Conservation (phyloP, 2,329 filamentous ascomycete genomes). For the Aspergillus candidus region DNA sequence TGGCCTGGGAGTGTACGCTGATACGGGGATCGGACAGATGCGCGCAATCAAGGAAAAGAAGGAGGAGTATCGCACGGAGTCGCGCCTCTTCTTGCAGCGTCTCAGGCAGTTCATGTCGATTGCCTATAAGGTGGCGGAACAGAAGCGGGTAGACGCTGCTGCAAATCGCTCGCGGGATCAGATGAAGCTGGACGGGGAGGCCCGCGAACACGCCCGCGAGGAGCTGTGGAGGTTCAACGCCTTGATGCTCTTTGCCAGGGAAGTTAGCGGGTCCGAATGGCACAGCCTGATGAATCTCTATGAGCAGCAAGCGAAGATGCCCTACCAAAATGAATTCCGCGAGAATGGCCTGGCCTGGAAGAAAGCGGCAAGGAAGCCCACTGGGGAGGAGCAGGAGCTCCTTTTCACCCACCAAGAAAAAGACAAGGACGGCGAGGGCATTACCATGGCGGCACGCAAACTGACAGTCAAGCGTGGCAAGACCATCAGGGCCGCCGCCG, state of each 20-base stretch:
- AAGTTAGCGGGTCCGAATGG: slow-evolving; percentile 79
- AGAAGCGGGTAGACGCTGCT: slow-evolving; percentile 61
- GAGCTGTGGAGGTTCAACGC: slow-evolving; percentile 83
- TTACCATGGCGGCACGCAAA: slow-evolving; percentile 73
- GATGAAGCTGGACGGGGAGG: slow-evolving; percentile 61
- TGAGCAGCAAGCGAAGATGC: slow-evolving; percentile 64
- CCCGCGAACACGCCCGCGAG: slow-evolving; percentile 66
- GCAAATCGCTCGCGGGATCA: slow-evolving; percentile 36
- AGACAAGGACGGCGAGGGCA: slow-evolving; percentile 65
- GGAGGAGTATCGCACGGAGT: slow-evolving; percentile 76
- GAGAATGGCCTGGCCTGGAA: slow-evolving; percentile 75
- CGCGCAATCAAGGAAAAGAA: slow-evolving; percentile 91
- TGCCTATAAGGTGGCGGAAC: slow-evolving; percentile 70
- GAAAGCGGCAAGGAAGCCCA: slow-evolving; percentile 66
- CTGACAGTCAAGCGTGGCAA: slow-evolving; percentile 91
- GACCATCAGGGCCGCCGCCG: slow-evolving; percentile 50
- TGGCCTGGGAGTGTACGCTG: slow-evolving; percentile 55
- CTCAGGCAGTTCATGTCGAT: slow-evolving; percentile 75
- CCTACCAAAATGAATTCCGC: slow-evolving; percentile 78
- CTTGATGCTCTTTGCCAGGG: slow-evolving; percentile 78
- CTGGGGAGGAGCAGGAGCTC: slow-evolving; percentile 71
- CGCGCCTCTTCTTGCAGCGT: slow-evolving; percentile 67
- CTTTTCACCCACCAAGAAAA: slow-evolving; percentile 90
- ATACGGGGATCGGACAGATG: slow-evolving; percentile 77
- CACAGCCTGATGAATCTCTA: slow-evolving; percentile 72